These are phyloP conservation scores for Eucalyptus fibrosa DNA, from an alignment of 345 rosid species.

Conservation along the genomic window DNA sequence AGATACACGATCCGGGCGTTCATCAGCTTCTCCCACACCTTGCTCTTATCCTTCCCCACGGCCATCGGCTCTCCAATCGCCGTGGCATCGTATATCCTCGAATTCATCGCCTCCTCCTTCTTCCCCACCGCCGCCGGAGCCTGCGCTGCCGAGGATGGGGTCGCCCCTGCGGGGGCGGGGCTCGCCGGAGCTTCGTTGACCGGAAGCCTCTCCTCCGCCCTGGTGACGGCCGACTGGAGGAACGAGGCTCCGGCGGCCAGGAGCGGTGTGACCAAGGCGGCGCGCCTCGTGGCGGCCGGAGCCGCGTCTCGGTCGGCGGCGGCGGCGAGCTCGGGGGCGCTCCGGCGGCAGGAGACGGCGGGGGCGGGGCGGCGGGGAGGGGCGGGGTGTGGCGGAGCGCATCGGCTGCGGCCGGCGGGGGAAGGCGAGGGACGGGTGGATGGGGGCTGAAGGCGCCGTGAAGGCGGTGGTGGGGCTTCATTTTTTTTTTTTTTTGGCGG, in stretches of 20 bases:
- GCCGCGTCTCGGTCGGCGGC: neutral
- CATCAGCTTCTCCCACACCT: slow-evolving; percentile 82
- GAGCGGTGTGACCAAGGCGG: slow-evolving; percentile 28
- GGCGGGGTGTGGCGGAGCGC: neutral
- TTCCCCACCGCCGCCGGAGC: slow-evolving; percentile 2
- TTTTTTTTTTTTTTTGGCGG: neutral
- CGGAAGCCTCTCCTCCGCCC: neutral
- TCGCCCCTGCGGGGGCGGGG: neutral
- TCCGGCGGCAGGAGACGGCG: neutral
- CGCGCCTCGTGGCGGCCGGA: slow-evolving; percentile 14
- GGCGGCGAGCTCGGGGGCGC: neutral
- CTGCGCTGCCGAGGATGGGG: neutral
- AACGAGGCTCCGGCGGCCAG: slow-evolving; percentile 11
- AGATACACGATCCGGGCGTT: slow-evolving; percentile 69
- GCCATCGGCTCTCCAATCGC: slow-evolving; percentile 92
- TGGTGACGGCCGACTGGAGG: neutral
- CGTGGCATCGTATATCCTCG: slow-evolving; percentile 81
- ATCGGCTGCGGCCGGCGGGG: neutral
- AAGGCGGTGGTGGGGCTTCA: neutral
- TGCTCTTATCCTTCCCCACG: slow-evolving; percentile 67
- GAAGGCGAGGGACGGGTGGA: neutral
- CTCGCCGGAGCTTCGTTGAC: neutral
- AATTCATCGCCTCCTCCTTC: slow-evolving; percentile 15
- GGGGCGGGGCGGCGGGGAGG: neutral
- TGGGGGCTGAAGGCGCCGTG: neutral